Evolutionary conservation across 2,329 filamentous ascomycete genomes (phyloP).

Genomic region (Clarireedia paspali): DNA sequence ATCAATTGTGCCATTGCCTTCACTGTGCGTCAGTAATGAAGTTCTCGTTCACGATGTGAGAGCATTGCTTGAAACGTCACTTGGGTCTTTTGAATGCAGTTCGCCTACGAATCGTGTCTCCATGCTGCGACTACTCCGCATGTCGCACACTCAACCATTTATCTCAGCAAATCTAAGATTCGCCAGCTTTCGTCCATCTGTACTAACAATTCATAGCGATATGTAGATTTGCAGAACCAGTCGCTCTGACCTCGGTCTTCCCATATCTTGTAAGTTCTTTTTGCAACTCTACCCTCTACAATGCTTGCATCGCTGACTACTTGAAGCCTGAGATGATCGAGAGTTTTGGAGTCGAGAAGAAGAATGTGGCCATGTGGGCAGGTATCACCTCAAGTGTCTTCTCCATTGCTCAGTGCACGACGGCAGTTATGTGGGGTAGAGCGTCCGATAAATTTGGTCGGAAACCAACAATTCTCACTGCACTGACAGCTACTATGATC

Average conservation of each 20-base stretch:
- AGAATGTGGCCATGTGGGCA: conserved; percentile 74
- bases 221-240: conserved; percentile 70
- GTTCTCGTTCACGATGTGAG: no score
- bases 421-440: conserved; percentile 68
- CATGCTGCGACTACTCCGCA: background rate
- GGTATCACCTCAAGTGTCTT: conserved; percentile 66
- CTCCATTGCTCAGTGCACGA: conserved; percentile 62
- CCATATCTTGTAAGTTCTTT: conserved; percentile 35
- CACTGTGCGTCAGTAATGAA: no score
- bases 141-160: background rate
- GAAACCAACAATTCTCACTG: conserved; percentile 71
- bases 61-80: no score
- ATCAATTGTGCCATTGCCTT: background rate
- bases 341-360: conserved; percentile 63
- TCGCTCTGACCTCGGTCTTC: conserved; percentile 49
- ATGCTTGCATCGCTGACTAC: conserved; percentile 13
- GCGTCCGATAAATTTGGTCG: conserved; percentile 73
- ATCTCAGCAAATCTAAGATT: background rate
- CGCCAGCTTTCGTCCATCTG: background rate
- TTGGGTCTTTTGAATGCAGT: background rate
- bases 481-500: conserved; percentile 70
- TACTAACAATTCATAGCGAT: conserved; percentile 44
- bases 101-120: no score
- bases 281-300: background rate
- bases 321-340: conserved; percentile 75